Percentiles rank a stretch among this genome's conserved stretches.
Conservation (phyloP, 139 green algal genomes). For the Limnomonas spitsbergensis region DNA sequence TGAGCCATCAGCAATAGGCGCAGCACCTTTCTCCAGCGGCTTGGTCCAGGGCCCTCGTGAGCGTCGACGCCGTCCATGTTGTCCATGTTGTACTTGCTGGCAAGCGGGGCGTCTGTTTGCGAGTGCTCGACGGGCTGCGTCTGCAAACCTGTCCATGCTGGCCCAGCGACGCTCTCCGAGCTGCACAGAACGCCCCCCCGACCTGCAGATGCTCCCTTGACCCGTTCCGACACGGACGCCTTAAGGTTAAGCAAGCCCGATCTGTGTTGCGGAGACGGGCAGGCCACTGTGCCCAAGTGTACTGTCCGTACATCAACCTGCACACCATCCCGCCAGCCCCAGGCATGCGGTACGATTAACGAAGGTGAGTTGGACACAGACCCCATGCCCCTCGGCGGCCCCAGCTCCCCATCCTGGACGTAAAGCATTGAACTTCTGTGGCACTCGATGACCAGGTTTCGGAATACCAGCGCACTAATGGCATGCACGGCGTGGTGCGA, state of each 20-base stretch:
- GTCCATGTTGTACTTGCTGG: neutral
- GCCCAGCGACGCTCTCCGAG: too few relatives aligned
- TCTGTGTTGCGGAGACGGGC: neutral
- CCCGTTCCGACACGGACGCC: too few relatives aligned
- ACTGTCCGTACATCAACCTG: neutral
- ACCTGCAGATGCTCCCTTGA: too few relatives aligned
- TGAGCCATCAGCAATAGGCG: neutral
- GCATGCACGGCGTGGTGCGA: slow-evolving; percentile 6
- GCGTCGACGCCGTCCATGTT: neutral
- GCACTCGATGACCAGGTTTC: slow-evolving; percentile 7
- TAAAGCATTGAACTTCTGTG: slow-evolving; percentile 13
- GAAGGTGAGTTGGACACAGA: neutral
- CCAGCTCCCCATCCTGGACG: slow-evolving; percentile 19
- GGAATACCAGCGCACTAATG: neutral
- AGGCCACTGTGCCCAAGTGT: neutral
- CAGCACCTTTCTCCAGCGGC: neutral
- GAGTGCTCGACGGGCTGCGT: too few relatives aligned
- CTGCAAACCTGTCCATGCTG: too few relatives aligned
- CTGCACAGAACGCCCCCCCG: too few relatives aligned
- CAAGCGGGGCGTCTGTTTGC: too few relatives aligned
- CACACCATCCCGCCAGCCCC: neutral
- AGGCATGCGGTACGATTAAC: neutral
- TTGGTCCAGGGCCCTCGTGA: neutral
- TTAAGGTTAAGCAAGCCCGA: neutral
- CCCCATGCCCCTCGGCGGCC: neutral